Conservation (phyloP, 176 grass and related monocot genomes). For the Otatea glauca region DNA sequence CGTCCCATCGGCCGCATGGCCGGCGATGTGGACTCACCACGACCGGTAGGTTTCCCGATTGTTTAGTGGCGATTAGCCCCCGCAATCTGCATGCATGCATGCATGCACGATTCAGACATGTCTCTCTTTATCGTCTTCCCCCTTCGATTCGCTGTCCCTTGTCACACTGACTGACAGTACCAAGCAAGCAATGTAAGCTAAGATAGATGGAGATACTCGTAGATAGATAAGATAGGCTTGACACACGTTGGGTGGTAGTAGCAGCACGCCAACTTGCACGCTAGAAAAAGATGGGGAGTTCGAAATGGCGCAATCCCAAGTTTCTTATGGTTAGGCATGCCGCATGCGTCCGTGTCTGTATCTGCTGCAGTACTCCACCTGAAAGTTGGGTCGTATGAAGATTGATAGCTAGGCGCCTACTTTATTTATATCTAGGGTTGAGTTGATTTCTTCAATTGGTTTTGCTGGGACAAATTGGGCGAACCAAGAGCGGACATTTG, state of each 20-base stretch:
- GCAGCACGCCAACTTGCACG: too few species aligned
- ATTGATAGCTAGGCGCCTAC: background rate
- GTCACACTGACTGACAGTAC: background rate
- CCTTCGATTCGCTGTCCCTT: background rate
- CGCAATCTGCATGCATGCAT: constrained; percentile 18
- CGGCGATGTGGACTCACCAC: constrained; percentile 35
- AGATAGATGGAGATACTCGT: too few species aligned
- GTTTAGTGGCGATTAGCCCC: background rate
- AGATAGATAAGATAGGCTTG: background rate
- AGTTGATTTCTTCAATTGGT: background rate
- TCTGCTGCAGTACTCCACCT: background rate
- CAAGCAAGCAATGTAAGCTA: background rate
- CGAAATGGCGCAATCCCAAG: background rate
- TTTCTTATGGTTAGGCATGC: background rate
- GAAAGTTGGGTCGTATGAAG: constrained; percentile 27
- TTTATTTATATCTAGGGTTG: background rate
- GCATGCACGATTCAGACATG: constrained; percentile 37
- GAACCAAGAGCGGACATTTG: background rate
- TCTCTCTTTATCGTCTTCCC: background rate
- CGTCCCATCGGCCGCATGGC: background rate
- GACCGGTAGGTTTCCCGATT: background rate
- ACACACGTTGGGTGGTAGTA: background rate
- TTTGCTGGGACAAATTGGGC: background rate
- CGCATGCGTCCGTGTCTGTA: too few species aligned
- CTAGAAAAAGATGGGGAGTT: background rate